Evolutionary conservation across 2,329 filamentous ascomycete species (phyloP), one percentile per base, ranked within the genome.

Genomic region (Aspergillus tanneri): DNA sequence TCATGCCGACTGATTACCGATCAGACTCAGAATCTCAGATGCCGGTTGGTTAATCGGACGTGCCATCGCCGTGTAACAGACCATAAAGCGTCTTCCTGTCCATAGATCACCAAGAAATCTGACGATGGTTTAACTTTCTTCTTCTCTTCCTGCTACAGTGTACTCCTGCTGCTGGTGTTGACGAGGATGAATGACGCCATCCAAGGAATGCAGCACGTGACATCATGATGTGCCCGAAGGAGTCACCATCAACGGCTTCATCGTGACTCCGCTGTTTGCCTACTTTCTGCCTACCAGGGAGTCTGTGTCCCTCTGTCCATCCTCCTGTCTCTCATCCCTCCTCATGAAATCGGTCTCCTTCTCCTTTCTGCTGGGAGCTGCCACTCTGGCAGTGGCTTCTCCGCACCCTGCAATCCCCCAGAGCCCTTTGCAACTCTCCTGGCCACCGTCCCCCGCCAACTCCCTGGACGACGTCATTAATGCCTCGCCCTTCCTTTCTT

Each of bases 401-500:
- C 62, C 59, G 60, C 55, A 61, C 57, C 58, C 59, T 57, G 58
- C 59, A 60, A 49, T 46, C 28, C 46, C 49, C 24, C 61, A 60
- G 39, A 55, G 55, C 23, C 55, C 40, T 18, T 30, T 52, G 16
- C 28, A 36, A 7, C 16, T 43, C 28, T 28, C 34, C 35, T 45
- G 35, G 19, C 23, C 30, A 28, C 25, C 43, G 41, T 24, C 18
- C 11, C 12, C 14, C 38, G 10, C 32, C 38, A 41, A 22, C 21
- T 50, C 57, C 36, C 42, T 71, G 8, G 62, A 69, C 4, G 55
- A 68, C 32, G 61, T 73, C 30, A 72, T 76, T 40, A 60, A 65
- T n/a, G 56, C 55, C 16, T 74, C 72, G 1, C 69, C 71, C 2
- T 78, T 96, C 1, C 77, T 95, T 35, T 77, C 78, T 14, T 78